Evolutionary conservation across 73 alveolate species (phyloP).

Genomic region (Paramecium primaurelia): DNA sequence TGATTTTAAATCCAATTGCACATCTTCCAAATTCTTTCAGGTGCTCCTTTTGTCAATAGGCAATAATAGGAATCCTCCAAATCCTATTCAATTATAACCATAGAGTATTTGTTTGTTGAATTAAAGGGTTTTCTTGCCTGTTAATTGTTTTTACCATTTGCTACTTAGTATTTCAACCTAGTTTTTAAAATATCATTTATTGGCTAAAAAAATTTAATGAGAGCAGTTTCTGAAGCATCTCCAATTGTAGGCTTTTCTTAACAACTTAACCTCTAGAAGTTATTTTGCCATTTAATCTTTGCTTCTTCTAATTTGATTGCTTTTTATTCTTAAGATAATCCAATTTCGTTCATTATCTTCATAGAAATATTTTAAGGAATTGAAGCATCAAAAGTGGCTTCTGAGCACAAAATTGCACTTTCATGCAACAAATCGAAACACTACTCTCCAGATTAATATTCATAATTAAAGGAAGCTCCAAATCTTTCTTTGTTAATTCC

Average conservation of each 20-base stretch:
- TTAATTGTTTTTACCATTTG: slow-evolving; percentile 60
- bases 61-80: slow-evolving; percentile 46
- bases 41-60: slow-evolving; percentile 67
- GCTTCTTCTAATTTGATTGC: background rate
- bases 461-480: background rate
- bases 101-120: slow-evolving; percentile 62
- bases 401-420: background rate
- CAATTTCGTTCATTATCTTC: background rate
- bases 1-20: background rate
- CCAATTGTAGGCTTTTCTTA: slow-evolving; percentile 67
- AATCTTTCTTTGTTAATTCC: background rate
- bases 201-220: slow-evolving; percentile 89
- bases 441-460: background rate
- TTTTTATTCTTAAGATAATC: background rate
- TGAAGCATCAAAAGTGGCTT: slow-evolving; percentile 13
- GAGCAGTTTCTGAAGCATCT: slow-evolving; percentile 93
- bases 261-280: background rate
- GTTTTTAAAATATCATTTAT: slow-evolving; percentile 65
- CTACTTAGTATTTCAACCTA: slow-evolving; percentile 64
- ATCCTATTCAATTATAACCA: slow-evolving; percentile 53
- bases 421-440: background rate
- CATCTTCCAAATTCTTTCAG: slow-evolving; percentile 57
- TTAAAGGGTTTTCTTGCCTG: slow-evolving; percentile 70
- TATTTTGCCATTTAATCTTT: background rate
- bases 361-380: slow-evolving; percentile 43